Evolutionary conservation across 139 green algal genomes (phyloP).

Genomic region (Diplosphaera chodatii): DNA sequence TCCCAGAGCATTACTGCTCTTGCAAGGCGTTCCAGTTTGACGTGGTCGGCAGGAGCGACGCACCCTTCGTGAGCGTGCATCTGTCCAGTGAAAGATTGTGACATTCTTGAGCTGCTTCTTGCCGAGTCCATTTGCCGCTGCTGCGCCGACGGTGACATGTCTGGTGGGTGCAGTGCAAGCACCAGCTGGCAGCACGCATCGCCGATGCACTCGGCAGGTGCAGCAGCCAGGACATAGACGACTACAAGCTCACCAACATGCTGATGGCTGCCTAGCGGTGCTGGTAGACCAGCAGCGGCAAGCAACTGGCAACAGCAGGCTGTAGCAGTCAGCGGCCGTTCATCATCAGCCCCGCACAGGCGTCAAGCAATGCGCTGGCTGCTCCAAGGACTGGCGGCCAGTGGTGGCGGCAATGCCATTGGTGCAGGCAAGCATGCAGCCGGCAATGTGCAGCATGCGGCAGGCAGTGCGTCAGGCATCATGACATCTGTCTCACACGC

Average conservation of each 20-base stretch:
- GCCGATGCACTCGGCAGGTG: conserved; percentile 29
- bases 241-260: conserved; percentile 36
- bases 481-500: not conserved
- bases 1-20: conserved; percentile 73
- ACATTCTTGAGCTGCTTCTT: no score
- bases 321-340: no score
- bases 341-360: not conserved
- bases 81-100: no score
- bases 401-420: not conserved
- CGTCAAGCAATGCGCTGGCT: not conserved
- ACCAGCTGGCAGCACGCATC: conserved; percentile 73
- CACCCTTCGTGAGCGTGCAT: conserved; percentile 38
- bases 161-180: conserved; percentile 75
- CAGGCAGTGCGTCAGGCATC: not conserved
- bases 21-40: conserved; percentile 81
- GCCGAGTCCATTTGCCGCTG: no score
- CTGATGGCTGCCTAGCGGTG: conserved; percentile 24
- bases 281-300: no score
- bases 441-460: not conserved
- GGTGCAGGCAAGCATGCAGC: not conserved
- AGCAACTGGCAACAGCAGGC: no score
- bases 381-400: not conserved
- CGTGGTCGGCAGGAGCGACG: conserved; percentile 55
- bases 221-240: conserved; percentile 14
- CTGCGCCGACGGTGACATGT: no score